Conservation (phyloP, 2,329 filamentous ascomycete genomes). For the Aspergillus luchuensis region DNA sequence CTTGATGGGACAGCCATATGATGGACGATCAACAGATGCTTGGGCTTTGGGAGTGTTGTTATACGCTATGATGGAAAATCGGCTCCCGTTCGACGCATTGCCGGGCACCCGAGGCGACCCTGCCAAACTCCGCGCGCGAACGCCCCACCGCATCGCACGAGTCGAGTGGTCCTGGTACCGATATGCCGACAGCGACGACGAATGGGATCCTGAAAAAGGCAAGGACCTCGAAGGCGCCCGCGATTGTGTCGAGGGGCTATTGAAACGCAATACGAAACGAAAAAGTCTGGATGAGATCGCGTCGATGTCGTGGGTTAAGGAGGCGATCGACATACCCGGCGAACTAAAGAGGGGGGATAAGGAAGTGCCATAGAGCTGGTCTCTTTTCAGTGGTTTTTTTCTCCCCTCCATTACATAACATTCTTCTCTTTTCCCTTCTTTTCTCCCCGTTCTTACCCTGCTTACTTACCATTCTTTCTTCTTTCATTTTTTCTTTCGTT, state of each 20-base stretch:
- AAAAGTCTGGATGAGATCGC: slow-evolving; percentile 75
- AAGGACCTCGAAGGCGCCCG: slow-evolving; percentile 72
- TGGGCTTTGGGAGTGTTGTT: slow-evolving; percentile 94
- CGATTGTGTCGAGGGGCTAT: slow-evolving; percentile 76
- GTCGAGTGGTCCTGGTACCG: slow-evolving; percentile 95
- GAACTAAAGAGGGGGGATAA: slow-evolving; percentile 57
- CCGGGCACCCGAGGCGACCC: slow-evolving; percentile 74
- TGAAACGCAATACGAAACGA: slow-evolving; percentile 79
- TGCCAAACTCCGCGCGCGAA: slow-evolving; percentile 74
- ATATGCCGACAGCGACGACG: slow-evolving; percentile 79
- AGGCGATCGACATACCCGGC: slow-evolving; percentile 68
- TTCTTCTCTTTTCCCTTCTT: slow-evolving; percentile 5
- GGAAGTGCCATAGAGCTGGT: slow-evolving; percentile 48
- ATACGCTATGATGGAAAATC: slow-evolving; percentile 90
- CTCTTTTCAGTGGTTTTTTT: slow-evolving; percentile 17
- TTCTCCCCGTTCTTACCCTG: slow-evolving; percentile 3
- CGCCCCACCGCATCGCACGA: slow-evolving; percentile 90
- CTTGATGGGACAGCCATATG: slow-evolving; percentile 91
- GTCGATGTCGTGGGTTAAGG: slow-evolving; percentile 72
- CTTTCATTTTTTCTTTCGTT: neutral
- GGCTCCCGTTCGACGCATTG: slow-evolving; percentile 87
- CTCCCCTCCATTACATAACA: slow-evolving; percentile 5
- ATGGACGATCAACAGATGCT: slow-evolving; percentile 86
- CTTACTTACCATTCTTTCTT: neutral
- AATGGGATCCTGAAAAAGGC: slow-evolving; percentile 73